These are phyloP conservation scores for Trichoderma sp. DNA, from an alignment of 2,329 filamentous ascomycete genomes.

Conservation along the genomic window DNA sequence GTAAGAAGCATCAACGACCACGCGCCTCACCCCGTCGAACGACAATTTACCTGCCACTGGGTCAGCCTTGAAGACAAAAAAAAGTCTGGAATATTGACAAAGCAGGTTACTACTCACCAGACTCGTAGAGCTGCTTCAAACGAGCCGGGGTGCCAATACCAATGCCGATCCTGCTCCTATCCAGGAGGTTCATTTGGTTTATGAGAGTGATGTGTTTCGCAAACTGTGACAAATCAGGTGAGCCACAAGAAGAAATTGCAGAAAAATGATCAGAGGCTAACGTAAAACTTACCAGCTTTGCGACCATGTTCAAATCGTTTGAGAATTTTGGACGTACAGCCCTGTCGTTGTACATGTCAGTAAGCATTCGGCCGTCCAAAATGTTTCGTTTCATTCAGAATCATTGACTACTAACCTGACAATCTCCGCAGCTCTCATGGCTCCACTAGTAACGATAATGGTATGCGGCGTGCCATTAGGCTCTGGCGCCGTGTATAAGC, in stretches of 20 bases:
- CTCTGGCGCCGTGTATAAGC: conserved; percentile 62
- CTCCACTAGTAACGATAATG: conserved; percentile 80
- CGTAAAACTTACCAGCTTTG: conserved; percentile 62
- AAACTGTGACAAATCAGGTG: conserved; percentile 49
- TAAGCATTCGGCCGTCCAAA: conserved; percentile 15
- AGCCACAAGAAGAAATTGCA: not conserved
- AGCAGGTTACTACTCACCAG: conserved; percentile 53
- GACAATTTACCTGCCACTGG: conserved; percentile 58
- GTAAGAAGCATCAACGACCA: conserved; percentile 87
- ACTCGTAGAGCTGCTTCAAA: conserved; percentile 76
- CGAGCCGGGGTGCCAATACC: conserved; percentile 87
- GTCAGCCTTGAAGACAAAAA: conserved; percentile 10
- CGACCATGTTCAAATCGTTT: conserved; percentile 72
- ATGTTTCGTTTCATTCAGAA: not conserved
- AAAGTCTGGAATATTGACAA: no score
- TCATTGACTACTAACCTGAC: conserved; percentile 57
- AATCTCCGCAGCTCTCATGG: conserved; percentile 80
- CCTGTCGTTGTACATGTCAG: conserved; percentile 37
- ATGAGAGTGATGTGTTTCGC: conserved; percentile 97
- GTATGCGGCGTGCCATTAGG: conserved; percentile 77
- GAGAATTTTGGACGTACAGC: conserved; percentile 75
- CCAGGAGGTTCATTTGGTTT: conserved; percentile 75
- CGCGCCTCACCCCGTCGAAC: conserved; percentile 66
- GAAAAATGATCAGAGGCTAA: not conserved
- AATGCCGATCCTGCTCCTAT: conserved; percentile 70